Conservation (phyloP, 257 asterid genomes). For the Penstemon eatonii region DNA sequence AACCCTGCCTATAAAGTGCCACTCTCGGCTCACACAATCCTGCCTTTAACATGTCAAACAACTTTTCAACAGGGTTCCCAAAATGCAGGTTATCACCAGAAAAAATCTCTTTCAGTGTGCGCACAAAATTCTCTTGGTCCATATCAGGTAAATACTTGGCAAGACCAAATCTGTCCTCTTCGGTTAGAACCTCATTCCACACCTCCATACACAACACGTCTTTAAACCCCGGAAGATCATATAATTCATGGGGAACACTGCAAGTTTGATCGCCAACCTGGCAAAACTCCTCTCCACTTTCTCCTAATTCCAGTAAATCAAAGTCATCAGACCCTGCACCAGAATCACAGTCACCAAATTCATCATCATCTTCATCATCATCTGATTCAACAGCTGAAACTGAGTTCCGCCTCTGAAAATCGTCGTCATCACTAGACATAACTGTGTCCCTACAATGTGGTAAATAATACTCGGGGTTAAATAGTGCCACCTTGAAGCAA, state of each 20-base stretch:
- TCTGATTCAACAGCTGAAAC: conserved; percentile 56
- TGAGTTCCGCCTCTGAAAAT: conserved; percentile 54
- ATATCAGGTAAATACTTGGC: conserved; percentile 86
- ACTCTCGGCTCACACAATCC: conserved; percentile 97
- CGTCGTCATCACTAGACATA: conserved; percentile 83
- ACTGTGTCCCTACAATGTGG: conserved; percentile 61
- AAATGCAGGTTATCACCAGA: conserved; percentile 79
- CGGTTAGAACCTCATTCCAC: conserved; percentile 88
- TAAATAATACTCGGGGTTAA: conserved; percentile 67
- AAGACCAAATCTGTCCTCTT: conserved; percentile 83
- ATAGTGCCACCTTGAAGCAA: conserved; percentile 67
- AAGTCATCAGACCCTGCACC: conserved; percentile 98
- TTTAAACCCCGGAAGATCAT: conserved; percentile 79
- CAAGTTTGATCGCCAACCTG: conserved; percentile 90
- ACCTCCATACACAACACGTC: conserved; percentile 86
- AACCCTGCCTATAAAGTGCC: conserved; percentile 93
- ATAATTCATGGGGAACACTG: conserved; percentile 84
- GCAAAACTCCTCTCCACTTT: conserved; percentile 90
- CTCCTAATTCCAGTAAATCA: conserved; percentile 88
- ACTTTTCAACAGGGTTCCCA: conserved; percentile 69
- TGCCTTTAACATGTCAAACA: conserved; percentile 90
- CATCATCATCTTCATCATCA: conserved; percentile 81
- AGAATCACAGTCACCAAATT: conserved; percentile 90
- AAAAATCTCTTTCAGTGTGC: conserved; percentile 77
- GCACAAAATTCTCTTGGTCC: conserved; percentile 84